Evolutionary conservation across 306 rosid species (phyloP), one percentile per base, ranked within the genome.

Genomic region (Senna tora): DNA sequence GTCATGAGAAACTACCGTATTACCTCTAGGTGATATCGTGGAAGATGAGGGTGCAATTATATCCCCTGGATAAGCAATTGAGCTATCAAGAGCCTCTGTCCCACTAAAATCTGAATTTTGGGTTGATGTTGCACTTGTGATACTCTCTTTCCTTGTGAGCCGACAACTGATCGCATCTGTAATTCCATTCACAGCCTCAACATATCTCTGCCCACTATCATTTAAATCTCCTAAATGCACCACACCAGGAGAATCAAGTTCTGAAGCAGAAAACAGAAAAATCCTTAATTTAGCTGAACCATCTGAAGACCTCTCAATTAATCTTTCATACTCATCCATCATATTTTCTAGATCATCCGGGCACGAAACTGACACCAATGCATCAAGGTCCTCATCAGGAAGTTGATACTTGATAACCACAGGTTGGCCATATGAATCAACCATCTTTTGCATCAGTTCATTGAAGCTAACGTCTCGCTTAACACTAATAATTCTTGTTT

Each of bases 301-400:
- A 52, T 93, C 96, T 9, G 83, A 72, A 63, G 96, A 90, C 46
- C 87, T 80, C 74, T 87, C 97, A 28, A 81, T 79, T 68, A 93
- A 75, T 71, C 86, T 93, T 25, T 85, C 96, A 73, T 82, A 93
- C 83, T 93, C 98, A 54, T 93, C 98, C 91, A 87, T 84, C 98
- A 93, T 90, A 69, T 88, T 91, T 34, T 90, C 98, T 77, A 93
- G 86, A 85, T 93, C 98, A 61, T 90, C 98, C 0, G 83, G 82
- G 76, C 96, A 85, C 0, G 98, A 86, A 79, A 93, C 84, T 0
- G 97, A 88, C 5, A 93, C 93, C 79, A 93, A 81, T 0, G 97
- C 90, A 77, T 93, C 98, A 36, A 93, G 98, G 79, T 93, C 98
- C 88, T 93, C 96, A 1, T 86, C 92, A 0, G 92, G 97, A 11